A percentile compares a stretch with the other conserved stretches of the same genome.
Conservation (phyloP, 192 early-diverging fungal species). For the Umbelopsis ramanniana region DNA sequence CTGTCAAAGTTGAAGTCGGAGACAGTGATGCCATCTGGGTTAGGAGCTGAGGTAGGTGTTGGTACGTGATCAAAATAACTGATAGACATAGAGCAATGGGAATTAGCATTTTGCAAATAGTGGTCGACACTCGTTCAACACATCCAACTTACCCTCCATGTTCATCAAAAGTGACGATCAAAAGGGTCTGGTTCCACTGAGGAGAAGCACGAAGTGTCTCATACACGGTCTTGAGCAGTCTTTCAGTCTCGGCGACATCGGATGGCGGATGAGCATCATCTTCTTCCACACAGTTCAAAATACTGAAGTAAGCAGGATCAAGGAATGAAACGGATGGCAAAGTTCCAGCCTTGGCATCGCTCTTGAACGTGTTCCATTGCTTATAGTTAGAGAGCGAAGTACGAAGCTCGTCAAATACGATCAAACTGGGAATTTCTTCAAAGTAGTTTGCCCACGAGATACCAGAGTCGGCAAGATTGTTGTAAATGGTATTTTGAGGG, state of each 20-base stretch:
- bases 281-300: constrained; percentile 30
- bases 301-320: constrained; percentile 31
- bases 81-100: background rate
- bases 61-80: constrained; percentile 52
- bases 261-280: constrained; percentile 31
- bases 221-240: constrained; percentile 44
- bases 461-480: constrained; percentile 23
- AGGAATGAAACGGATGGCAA: constrained; percentile 28
- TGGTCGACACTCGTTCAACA: no score
- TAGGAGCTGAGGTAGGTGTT: constrained; percentile 47
- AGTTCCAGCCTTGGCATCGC: constrained; percentile 26
- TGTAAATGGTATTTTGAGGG: constrained; percentile 34
- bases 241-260: constrained; percentile 36
- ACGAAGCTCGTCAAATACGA: constrained; percentile 23
- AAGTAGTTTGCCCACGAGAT: constrained; percentile 28
- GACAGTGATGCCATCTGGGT: constrained; percentile 43
- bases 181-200: constrained; percentile 53
- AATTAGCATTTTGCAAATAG: background rate
- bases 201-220: constrained; percentile 51
- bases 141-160: constrained; percentile 44
- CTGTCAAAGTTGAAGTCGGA: constrained; percentile 51
- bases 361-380: constrained; percentile 18
- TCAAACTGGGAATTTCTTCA: constrained; percentile 26
- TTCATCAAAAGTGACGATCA: constrained; percentile 57
- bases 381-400: constrained; percentile 6